Evolutionary conservation across 2,329 filamentous ascomycete genomes (phyloP).

Genomic region (Aspergillus fijiensis): DNA sequence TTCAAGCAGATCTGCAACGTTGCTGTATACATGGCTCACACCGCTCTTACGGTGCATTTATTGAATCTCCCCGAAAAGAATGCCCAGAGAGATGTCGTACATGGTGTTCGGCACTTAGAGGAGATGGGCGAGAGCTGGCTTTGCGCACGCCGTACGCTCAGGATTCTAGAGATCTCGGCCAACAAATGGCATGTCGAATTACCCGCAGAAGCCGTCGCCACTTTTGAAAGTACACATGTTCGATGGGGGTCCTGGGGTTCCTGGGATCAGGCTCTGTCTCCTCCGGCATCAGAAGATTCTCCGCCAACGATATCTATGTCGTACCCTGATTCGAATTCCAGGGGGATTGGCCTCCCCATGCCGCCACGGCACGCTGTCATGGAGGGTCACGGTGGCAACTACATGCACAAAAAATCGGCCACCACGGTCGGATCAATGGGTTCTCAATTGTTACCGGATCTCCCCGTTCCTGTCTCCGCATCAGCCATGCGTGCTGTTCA

Average conservation of each 20-base stretch:
- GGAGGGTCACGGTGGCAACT: slow-evolving; percentile 11
- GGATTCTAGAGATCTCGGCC: slow-evolving; percentile 79
- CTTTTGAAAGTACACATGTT: slow-evolving; percentile 74
- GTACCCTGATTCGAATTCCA: slow-evolving; percentile 20
- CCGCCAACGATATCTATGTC: slow-evolving; percentile 19
- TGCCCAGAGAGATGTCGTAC: slow-evolving; percentile 82
- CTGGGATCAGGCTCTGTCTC: slow-evolving; percentile 42
- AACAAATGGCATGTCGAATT: slow-evolving; percentile 88
- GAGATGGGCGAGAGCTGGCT: slow-evolving; percentile 96
- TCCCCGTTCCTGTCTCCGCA: slow-evolving; percentile 19
- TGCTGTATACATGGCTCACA: slow-evolving; percentile 92
- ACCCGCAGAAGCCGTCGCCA: slow-evolving; percentile 74
- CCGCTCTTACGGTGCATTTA: slow-evolving; percentile 90
- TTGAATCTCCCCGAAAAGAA: slow-evolving; percentile 92
- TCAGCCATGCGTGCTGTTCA: slow-evolving; percentile 22
- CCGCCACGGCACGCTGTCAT: slow-evolving; percentile 6
- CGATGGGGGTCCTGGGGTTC: slow-evolving; percentile 71
- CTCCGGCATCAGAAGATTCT: slow-evolving; percentile 29
- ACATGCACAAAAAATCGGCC: slow-evolving; percentile 11
- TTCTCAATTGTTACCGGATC: slow-evolving; percentile 17
- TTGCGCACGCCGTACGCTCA: slow-evolving; percentile 79
- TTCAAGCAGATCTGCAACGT: slow-evolving; percentile 94
- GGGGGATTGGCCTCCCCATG: slow-evolving; percentile 15
- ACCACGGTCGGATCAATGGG: slow-evolving; percentile 15
- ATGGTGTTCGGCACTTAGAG: slow-evolving; percentile 87